Evolutionary conservation across 352 stramenopile genomes (phyloP), one percentile per base, ranked within the genome.

Genomic region (Plasmopara viticola): DNA sequence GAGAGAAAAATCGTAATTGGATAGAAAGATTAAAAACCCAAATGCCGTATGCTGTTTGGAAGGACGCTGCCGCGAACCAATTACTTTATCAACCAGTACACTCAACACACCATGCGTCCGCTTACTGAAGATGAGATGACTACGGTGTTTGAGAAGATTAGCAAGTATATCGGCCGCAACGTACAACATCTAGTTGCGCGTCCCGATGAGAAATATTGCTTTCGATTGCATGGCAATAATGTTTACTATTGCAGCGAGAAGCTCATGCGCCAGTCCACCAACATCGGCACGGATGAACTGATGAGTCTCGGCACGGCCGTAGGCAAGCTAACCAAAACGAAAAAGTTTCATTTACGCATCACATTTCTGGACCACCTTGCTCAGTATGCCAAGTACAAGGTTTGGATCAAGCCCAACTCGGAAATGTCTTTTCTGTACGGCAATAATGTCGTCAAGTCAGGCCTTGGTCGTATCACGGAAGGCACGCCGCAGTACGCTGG

Each of bases 391-490:
- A 97, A 98, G 81, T 97, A 98, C 87, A 99, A 99, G 72, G 97
- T 99, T 28, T 99, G 97, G 97, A 96, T 99, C 47, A 99, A 99
- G 78, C 92, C 95, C 25, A 97, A 95, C 71, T 96, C 95, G 56
- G 97, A 99, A 82, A 99, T 99, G 96, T 96, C 84, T 12, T 99
- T 99, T 77, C 71, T 99, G 20, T 99, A 99, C 67, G 97, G 97
- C 56, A 99, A 99, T 75, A 95, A 99, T 74, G 86, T 99, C 10
- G 89, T 97, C 54, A 99, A 99, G 79, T 96, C 86, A 28, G 96
- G 96, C 49, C 78, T 99, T 29, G 96, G 88, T 28, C 80, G 95
- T 43, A 99, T 99, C 75, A 99, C 96, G 30, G 97, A 99, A 58
- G 86, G 81, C 49, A 98, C 90, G 46, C 96, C 96, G 20, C 95